A percentile compares a stretch with the other conserved stretches of the same genome.
Evolutionary conservation across 345 rosid species (phyloP).

Genomic region (Bruguiera sexangula): DNA sequence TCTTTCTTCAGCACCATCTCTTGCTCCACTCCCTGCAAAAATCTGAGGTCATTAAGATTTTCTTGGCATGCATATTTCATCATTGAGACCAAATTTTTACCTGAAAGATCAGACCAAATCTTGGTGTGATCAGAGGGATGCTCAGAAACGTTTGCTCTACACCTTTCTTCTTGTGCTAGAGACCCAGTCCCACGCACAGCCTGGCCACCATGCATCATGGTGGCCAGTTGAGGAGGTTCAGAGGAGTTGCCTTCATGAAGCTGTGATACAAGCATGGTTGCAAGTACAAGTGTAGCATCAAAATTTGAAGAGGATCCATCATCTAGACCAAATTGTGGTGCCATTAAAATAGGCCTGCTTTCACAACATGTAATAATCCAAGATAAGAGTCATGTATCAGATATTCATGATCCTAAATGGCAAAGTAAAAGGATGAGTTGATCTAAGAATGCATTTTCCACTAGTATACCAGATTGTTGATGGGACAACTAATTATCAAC

Average conservation of each 20-base stretch:
- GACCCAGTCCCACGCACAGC: constrained; percentile 36
- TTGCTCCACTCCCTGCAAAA: constrained; percentile 64
- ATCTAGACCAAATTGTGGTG: constrained; percentile 77
- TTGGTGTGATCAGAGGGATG: constrained; percentile 79
- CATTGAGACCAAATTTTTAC: constrained; percentile 29
- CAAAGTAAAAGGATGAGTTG: too few species aligned
- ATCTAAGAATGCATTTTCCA: not conserved
- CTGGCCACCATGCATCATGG: constrained; percentile 36
- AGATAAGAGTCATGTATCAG: not conserved
- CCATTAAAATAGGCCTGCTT: constrained; percentile 86
- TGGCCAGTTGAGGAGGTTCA: constrained; percentile 41
- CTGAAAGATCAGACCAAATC: constrained; percentile 94
- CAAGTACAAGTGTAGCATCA: constrained; percentile 84
- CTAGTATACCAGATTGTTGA: not conserved
- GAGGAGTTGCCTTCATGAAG: constrained; percentile 61
- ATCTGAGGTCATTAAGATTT: constrained; percentile 19
- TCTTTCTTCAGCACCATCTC: constrained; percentile 59
- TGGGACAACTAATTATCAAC: not conserved
- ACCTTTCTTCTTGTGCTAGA: constrained; percentile 46
- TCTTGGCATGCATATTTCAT: constrained; percentile 5
- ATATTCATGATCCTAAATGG: too few species aligned
- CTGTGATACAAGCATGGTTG: constrained; percentile 84
- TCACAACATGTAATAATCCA: constrained; percentile 11
- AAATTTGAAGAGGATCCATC: constrained; percentile 67
- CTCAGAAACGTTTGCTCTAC: constrained; percentile 47